phyloP scores from a whole-genome alignment of 2,329 filamentous ascomycete species.

The Berkeleyomyces basicola region DNA sequence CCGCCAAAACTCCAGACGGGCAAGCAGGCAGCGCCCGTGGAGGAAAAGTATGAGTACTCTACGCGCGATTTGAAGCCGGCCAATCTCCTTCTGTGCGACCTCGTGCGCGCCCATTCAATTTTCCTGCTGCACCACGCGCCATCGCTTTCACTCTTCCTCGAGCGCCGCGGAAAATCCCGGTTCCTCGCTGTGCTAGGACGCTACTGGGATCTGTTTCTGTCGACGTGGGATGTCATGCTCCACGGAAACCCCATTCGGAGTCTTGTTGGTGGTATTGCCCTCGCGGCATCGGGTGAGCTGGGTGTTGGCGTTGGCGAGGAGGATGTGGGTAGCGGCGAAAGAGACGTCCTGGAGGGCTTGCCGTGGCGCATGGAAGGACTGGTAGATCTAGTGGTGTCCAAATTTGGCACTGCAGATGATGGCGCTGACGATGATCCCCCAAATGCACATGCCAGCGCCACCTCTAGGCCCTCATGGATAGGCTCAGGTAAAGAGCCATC shows the following conservation, averaged over 20 bases:
- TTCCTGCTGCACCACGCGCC: conserved; percentile 80
- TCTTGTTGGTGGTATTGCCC: conserved; percentile 68
- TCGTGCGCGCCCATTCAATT: conserved; percentile 63
- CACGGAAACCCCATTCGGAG: conserved; percentile 74
- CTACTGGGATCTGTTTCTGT: conserved; percentile 60
- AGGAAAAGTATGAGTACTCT: conserved; percentile 55
- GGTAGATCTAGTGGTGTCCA: conserved; percentile 72
- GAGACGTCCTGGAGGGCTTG: conserved; percentile 85
- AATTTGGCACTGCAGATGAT: conserved; percentile 47
- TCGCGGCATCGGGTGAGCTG: conserved; percentile 79
- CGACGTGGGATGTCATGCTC: conserved; percentile 75
- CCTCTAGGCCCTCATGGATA: conserved; percentile 40
- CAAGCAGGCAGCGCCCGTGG: conserved; percentile 23
- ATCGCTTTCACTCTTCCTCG: conserved; percentile 54
- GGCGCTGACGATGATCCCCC: conserved; percentile 17
- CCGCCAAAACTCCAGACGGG: conserved; percentile 34
- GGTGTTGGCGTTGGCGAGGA: conserved; percentile 92
- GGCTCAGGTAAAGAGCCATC: conserved; percentile 51
- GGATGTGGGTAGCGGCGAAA: conserved; percentile 81
- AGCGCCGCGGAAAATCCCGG: conserved; percentile 35
- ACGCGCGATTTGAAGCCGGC: conserved; percentile 78
- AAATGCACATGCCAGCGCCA: conserved; percentile 11
- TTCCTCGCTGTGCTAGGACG: conserved; percentile 58
- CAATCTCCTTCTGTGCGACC: conserved; percentile 58
- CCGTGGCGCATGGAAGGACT: conserved; percentile 65